Evolutionary conservation across 371 early-diverging fungal genomes (phyloP).

Genomic region (Rhizopus arrhizus): DNA sequence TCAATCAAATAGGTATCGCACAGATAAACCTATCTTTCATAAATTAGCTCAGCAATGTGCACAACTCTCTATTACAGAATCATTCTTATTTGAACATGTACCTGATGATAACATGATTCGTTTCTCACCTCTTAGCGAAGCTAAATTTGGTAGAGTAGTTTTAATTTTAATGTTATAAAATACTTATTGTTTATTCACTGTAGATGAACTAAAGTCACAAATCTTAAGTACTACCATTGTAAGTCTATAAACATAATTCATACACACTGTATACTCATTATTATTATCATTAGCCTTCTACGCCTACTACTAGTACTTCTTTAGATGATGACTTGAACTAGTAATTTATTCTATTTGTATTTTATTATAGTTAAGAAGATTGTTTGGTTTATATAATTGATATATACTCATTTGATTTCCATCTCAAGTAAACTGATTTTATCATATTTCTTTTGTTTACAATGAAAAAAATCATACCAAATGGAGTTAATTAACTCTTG

Average conservation of each 20-base stretch:
- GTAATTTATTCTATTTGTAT: too few species aligned
- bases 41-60: conserved; percentile 82
- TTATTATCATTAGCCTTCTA: too few species aligned
- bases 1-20: conserved; percentile 49
- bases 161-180: background rate
- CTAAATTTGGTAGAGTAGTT: conserved; percentile 49
- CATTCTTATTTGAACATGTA: conserved; percentile 65
- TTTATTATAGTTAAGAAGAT: too few species aligned
- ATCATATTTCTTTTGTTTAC: too few species aligned
- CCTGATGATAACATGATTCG: conserved; percentile 62
- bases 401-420: too few species aligned
- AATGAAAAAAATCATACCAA: too few species aligned
- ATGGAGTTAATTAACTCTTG: too few species aligned
- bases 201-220: conserved; percentile 53
- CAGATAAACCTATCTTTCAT: conserved; percentile 69
- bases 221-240: conserved; percentile 45
- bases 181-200: background rate
- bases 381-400: too few species aligned
- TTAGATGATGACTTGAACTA: too few species aligned
- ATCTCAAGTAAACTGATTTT: too few species aligned
- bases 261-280: too few species aligned
- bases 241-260: conserved; percentile 2
- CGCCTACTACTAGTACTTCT: too few species aligned
- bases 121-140: conserved; percentile 59
- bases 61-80: conserved; percentile 73